Evolutionary conservation across 495 filamentous ascomycete species (phyloP), one percentile per base, ranked within the genome.

Genomic region (Neurospora sp.): DNA sequence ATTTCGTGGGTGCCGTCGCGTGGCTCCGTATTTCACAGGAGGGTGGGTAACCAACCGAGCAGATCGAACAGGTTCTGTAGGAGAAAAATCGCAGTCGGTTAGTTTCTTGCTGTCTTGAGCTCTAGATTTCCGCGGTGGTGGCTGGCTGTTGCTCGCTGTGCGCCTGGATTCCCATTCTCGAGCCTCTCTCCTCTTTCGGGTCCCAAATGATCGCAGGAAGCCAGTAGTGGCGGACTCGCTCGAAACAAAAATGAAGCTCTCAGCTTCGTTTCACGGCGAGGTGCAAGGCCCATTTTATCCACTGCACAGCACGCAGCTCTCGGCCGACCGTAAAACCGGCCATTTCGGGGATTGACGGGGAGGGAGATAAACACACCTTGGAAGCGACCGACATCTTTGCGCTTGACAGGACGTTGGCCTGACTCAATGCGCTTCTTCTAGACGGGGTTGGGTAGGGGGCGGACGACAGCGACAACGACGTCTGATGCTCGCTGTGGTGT

Each of bases 1-100:
- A 10, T 69, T 70, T 69, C 66, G 62, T 7, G 34, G n/a, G 36
- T 19, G 59, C 21, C 37, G 28, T 28, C 31, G 37, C 77, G 59
- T 74, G 73, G 70, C 75, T 77, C 42, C 78, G 72, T 24, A 42
- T 24, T 54, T 74, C 62, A 73, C 75, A 38, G 66, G 5, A 45
- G 34, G 36, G 72, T 70, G 71, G 73, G 73, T 54, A 69, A 81
- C 79, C 36, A 79, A 96, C 93, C 93, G 86, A 96, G 93, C 85
- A 93, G 88, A 88, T 93, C 92, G 88, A 90, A 96, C 74, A 89
- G 87, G 87, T 96, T 96, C 93, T 93, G 81, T 36, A 71, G 71
- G 66, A 38, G 70, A 76, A 72, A 24, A 59, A 31, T 45, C 71
- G 71, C 37, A 62, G 17, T 48, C 54, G 69, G 73, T 78, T 70